These are phyloP conservation scores for Kalanchoe fedtschenkoi DNA, from an alignment of 164 flowering plant species.

Conservation along the genomic window DNA sequence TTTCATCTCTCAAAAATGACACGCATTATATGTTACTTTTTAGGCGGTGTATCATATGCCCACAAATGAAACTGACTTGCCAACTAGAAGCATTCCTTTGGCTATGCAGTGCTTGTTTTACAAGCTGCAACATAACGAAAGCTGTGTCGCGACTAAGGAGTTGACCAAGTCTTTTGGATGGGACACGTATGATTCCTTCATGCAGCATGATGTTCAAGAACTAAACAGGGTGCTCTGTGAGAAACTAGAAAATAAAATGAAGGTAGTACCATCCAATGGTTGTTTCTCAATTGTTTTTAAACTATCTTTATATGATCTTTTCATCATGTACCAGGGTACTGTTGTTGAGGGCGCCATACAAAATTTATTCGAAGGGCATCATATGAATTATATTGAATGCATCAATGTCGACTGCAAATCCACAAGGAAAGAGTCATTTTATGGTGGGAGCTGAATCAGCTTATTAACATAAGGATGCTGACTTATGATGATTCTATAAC, in stretches of 20 bases:
- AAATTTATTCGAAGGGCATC: conserved; percentile 89
- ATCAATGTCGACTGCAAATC: conserved; percentile 91
- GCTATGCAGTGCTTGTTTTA: conserved; percentile 11
- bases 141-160: conserved; percentile 8
- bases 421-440: conserved; percentile 88
- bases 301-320: background rate
- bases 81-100: conserved; percentile 10
- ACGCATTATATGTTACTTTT: background rate
- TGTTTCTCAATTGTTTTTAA: background rate
- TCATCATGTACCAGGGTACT: conserved; percentile 50
- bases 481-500: background rate
- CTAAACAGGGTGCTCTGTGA: conserved; percentile 86
- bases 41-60: conserved; percentile 13
- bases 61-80: conserved; percentile 8
- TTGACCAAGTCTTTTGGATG: conserved; percentile 84
- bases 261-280: conserved; percentile 26
- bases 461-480: background rate
- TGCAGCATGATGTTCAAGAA: conserved; percentile 98
- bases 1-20: background rate
- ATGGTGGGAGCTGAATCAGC: conserved; percentile 36
- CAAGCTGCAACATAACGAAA: conserved; percentile 6
- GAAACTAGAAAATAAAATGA: conserved; percentile 92
- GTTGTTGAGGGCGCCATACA: conserved; percentile 95
- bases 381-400: conserved; percentile 92
- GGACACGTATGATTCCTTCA: conserved; percentile 93